Percentiles rank a stretch among this genome's conserved stretches.
Evolutionary conservation across 768 basidiomycete genomes (phyloP).

Genomic region (Chalciporus sphaerocephalus): DNA sequence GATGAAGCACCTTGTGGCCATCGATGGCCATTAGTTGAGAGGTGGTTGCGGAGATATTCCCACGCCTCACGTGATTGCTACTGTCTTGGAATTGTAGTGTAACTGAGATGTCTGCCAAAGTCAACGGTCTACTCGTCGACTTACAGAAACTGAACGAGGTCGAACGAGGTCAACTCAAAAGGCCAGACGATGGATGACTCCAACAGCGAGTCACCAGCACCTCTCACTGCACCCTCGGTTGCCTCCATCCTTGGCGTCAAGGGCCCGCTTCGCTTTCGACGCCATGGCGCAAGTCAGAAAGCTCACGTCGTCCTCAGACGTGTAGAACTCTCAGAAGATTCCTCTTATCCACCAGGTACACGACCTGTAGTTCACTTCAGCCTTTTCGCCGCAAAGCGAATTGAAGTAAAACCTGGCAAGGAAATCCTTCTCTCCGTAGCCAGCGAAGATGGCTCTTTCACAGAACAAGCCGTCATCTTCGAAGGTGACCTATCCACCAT

Average conservation of each 20-base stretch:
- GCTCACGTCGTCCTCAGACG: slow-evolving; percentile 65
- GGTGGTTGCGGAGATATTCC: slow-evolving; percentile 2
- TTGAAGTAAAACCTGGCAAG: slow-evolving; percentile 67
- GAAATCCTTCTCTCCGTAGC: slow-evolving; percentile 61
- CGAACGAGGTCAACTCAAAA: slow-evolving; percentile 13
- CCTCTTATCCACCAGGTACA: slow-evolving; percentile 39
- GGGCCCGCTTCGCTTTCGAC: slow-evolving; percentile 58
- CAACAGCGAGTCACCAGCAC: slow-evolving; percentile 34
- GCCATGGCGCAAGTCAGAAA: slow-evolving; percentile 63
- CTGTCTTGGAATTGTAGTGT: not conserved
- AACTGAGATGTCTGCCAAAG: not conserved
- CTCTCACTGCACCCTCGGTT: slow-evolving; percentile 33
- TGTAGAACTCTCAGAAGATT: slow-evolving; percentile 46
- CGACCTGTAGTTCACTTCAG: slow-evolving; percentile 49
- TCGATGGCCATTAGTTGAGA: too few relatives aligned
- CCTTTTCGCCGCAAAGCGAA: slow-evolving; percentile 64
- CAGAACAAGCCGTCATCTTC: slow-evolving; percentile 55
- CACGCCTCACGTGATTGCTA: slow-evolving; percentile 23
- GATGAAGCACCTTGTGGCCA: too few relatives aligned
- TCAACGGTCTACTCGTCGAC: slow-evolving; percentile 8
- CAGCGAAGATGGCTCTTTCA: slow-evolving; percentile 47
- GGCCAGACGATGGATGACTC: slow-evolving; percentile 34
- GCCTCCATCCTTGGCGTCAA: slow-evolving; percentile 59
- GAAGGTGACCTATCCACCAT: slow-evolving; percentile 43
- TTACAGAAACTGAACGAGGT: slow-evolving; percentile 3